Evolutionary conservation across 257 asterid species (phyloP).

Genomic region (Fraxinus pennsylvanica): DNA sequence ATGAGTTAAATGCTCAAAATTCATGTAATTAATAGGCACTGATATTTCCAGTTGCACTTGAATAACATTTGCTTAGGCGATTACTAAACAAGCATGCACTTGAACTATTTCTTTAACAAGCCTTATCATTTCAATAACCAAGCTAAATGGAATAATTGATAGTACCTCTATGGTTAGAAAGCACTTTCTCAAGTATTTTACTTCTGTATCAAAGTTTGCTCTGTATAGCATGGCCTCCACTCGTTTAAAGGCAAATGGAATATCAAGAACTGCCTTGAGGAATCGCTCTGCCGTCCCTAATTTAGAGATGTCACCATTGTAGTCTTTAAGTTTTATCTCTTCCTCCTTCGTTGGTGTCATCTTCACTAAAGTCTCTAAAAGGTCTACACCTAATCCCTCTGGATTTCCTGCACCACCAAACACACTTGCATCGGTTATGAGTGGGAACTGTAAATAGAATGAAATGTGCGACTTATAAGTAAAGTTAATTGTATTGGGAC

Average conservation of each 20-base stretch:
- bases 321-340: slow-evolving; percentile 81
- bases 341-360: slow-evolving; percentile 99
- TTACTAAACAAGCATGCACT: neutral
- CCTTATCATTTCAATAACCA: neutral
- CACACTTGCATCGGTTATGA: neutral
- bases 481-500: neutral
- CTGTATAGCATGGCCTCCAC: slow-evolving; percentile 94
- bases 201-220: slow-evolving; percentile 87
- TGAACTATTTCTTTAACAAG: neutral
- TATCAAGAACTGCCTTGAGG: slow-evolving; percentile 77
- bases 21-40: neutral
- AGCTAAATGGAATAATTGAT: slow-evolving; percentile 13
- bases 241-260: slow-evolving; percentile 89
- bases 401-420: slow-evolving; percentile 64
- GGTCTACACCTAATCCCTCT: slow-evolving; percentile 91
- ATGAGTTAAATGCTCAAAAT: slow-evolving; percentile 16
- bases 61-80: neutral
- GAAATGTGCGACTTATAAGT: neutral
- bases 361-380: slow-evolving; percentile 90
- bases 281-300: slow-evolving; percentile 93
- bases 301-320: slow-evolving; percentile 64
- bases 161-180: slow-evolving; percentile 87
- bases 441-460: neutral
- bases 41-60: slow-evolving; percentile 8
- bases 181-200: slow-evolving; percentile 71